Conservation (phyloP, 176 grass and related monocot species). For the Hsuehochloa calcarea region DNA sequence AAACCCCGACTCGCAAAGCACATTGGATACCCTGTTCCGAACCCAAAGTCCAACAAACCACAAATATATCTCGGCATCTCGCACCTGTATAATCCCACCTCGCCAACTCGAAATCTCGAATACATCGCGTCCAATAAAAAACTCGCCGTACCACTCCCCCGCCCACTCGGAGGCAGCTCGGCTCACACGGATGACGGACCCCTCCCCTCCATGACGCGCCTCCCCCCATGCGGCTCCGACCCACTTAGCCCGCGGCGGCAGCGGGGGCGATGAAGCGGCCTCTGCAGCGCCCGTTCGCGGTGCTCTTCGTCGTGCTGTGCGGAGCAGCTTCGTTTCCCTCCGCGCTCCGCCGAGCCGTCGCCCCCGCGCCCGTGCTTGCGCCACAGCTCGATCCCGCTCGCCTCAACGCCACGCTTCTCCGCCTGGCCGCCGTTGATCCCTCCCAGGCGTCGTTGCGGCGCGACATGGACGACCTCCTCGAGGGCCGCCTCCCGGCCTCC, state of each 20-base stretch:
- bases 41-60: constrained; percentile 50
- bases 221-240: constrained; percentile 29
- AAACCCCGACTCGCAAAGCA: too few relatives aligned
- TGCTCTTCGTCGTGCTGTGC: constrained; percentile 50
- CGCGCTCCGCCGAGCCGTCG: constrained; percentile 13
- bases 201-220: constrained; percentile 25
- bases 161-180: background rate
- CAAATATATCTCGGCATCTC: constrained; percentile 3
- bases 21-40: constrained; percentile 49
- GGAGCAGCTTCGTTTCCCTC: constrained; percentile 32
- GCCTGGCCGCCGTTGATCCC: constrained; percentile 51
- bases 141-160: constrained; percentile 4
- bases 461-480: constrained; percentile 73
- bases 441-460: constrained; percentile 47
- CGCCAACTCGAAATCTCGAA: background rate
- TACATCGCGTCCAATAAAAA: constrained; percentile 7
- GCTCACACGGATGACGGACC: background rate
- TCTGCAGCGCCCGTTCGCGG: constrained; percentile 50
- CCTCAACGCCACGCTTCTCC: constrained; percentile 72
- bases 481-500: constrained; percentile 54
- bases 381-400: constrained; percentile 5
- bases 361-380: background rate
- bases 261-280: constrained; percentile 49
- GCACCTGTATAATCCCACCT: constrained; percentile 18
- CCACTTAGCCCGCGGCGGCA: constrained; percentile 18